A percentile compares a stretch with the other conserved stretches of the same genome.
Evolutionary conservation across 2,329 filamentous ascomycete species (phyloP).

Genomic region (Diplodia scrobiculata): DNA sequence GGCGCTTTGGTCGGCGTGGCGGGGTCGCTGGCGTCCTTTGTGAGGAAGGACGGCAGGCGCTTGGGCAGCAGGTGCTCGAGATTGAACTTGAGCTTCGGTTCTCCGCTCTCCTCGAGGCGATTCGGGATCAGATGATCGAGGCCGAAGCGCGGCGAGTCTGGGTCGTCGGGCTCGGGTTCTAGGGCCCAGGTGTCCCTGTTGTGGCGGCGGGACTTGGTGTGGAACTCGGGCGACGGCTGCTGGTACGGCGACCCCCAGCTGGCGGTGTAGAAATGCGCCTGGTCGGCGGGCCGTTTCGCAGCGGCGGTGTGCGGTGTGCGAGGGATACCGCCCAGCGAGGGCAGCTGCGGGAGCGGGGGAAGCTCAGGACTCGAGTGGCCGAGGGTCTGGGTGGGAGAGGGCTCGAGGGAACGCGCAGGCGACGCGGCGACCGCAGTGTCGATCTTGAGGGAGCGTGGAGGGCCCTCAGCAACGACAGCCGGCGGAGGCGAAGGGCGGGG

Average conservation of each 20-base stretch:
- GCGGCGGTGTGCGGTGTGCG: conserved; percentile 43
- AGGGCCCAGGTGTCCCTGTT: conserved; percentile 36
- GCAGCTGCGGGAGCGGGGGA: conserved; percentile 42
- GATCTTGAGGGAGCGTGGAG: conserved; percentile 35
- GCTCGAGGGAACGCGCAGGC: conserved; percentile 45
- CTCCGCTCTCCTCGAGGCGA: conserved; percentile 37
- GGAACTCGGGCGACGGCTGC: conserved; percentile 56
- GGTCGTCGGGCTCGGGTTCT: conserved; percentile 31
- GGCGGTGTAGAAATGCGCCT: conserved; percentile 66
- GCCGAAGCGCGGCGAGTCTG: conserved; percentile 38
- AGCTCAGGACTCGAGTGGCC: conserved; percentile 48
- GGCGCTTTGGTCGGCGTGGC: conserved; percentile 30
- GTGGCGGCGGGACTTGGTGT: conserved; percentile 34
- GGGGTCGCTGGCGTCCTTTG: conserved; percentile 4
- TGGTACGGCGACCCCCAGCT: conserved; percentile 94
- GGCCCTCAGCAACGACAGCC: conserved; percentile 36
- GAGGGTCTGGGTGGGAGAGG: conserved; percentile 47
- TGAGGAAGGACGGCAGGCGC: conserved; percentile 29
- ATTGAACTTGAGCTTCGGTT: conserved; percentile 44
- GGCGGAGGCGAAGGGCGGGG: conserved; percentile 43
- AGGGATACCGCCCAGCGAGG: conserved; percentile 39
- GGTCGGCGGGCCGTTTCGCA: conserved; percentile 47
- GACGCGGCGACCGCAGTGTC: conserved; percentile 39
- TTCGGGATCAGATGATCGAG: conserved; percentile 46
- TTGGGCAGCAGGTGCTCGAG: conserved; percentile 44